These are phyloP conservation scores for Euphorbia neoarborescens DNA, from an alignment of 441 rosid genomes.

Conservation along the genomic window DNA sequence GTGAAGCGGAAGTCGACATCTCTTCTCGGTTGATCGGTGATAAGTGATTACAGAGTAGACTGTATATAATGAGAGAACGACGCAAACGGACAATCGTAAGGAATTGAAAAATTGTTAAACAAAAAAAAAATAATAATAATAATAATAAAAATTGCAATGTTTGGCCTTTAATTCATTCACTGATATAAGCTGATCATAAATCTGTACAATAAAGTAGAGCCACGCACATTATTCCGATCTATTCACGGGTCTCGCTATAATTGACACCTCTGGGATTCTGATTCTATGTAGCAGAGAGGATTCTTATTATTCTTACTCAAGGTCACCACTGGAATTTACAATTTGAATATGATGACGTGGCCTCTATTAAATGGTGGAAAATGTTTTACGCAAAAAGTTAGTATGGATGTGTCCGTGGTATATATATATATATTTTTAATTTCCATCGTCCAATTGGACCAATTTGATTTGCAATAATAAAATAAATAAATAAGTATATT, in stretches of 20 bases:
- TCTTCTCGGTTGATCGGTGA: slow-evolving; percentile 1
- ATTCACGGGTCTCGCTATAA: slow-evolving; percentile 14
- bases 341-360: neutral
- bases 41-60: neutral
- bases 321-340: neutral
- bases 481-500: too few species aligned
- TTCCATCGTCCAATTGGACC: slow-evolving; percentile 10
- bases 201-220: neutral
- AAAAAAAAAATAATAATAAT: too few species aligned
- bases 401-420: neutral
- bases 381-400: neutral
- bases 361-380: neutral
- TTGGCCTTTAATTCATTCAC: slow-evolving; percentile 5
- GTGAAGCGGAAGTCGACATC: slow-evolving; percentile 29
- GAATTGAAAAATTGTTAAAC: neutral
- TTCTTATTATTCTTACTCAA: neutral
- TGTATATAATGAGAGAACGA: neutral
- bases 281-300: neutral
- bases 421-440: neutral
- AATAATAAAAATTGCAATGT: neutral
- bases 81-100: neutral
- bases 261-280: neutral
- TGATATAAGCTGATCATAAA: neutral
- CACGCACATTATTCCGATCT: slow-evolving; percentile 1
- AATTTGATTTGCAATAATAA: neutral